Conservation (phyloP, 805 yeast genomes). For the Tetrapisispora nanseiensis region DNA sequence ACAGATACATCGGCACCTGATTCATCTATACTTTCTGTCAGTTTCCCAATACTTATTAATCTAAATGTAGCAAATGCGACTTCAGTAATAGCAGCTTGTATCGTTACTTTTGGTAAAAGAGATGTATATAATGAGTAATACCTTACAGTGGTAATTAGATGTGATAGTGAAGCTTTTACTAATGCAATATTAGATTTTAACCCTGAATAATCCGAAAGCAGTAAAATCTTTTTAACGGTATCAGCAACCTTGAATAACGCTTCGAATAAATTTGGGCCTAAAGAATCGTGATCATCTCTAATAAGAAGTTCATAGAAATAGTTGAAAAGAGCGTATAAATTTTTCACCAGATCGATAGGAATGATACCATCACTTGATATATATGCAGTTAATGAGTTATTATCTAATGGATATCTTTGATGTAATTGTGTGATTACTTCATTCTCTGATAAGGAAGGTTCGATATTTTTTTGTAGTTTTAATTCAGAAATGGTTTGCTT, state of each 20-base stretch:
- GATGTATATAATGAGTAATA: conserved; percentile 52
- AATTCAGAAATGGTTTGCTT: conserved; percentile 35
- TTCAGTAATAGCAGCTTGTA: conserved; percentile 70
- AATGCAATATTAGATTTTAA: conserved; percentile 36
- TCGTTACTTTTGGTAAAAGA: conserved; percentile 56
- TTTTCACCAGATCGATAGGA: neutral
- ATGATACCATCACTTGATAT: conserved; percentile 13
- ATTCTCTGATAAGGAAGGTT: neutral
- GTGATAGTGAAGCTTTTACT: conserved; percentile 55
- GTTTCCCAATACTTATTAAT: conserved; percentile 27
- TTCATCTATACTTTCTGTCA: neutral
- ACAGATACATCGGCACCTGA: too few relatives aligned
- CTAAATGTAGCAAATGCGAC: conserved; percentile 58
- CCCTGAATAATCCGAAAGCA: conserved; percentile 10
- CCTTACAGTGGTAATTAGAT: conserved; percentile 66
- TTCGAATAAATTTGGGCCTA: conserved; percentile 16
- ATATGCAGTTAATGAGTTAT: conserved; percentile 6
- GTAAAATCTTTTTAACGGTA: conserved; percentile 13
- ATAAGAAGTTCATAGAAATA: conserved; percentile 8
- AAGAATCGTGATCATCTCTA: conserved; percentile 2
- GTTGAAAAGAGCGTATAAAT: conserved; percentile 10
- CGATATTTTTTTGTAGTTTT: conserved; percentile 25
- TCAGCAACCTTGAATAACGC: conserved; percentile 18
- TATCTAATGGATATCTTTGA: conserved; percentile 3
- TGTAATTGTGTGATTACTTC: neutral